Conservation (phyloP, 1,139 yeast genomes). For the Trichomonascaceae sp. region DNA sequence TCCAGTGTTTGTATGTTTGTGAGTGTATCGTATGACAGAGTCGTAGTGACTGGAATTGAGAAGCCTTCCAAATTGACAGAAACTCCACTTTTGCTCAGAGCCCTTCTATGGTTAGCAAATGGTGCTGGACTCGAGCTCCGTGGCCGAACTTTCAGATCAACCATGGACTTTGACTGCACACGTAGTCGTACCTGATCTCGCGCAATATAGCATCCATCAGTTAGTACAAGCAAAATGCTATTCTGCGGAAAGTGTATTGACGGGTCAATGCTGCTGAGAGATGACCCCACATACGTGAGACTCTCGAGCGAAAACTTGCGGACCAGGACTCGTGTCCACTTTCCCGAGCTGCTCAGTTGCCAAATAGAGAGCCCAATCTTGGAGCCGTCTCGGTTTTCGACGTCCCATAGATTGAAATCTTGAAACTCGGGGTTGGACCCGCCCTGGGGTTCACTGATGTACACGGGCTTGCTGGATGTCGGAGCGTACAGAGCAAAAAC, state of each 20-base stretch:
- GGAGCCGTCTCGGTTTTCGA: slow-evolving; percentile 8
- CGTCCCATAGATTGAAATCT: slow-evolving; percentile 17
- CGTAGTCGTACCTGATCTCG: too few relatives aligned
- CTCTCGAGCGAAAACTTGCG: slow-evolving; percentile 9
- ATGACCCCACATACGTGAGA: slow-evolving; percentile 14
- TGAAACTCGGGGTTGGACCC: slow-evolving; percentile 27
- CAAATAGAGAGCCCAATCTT: slow-evolving; percentile 9
- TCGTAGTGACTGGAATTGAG: slow-evolving; percentile 10
- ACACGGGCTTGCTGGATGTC: slow-evolving; percentile 25
- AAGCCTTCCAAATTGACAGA: too few relatives aligned
- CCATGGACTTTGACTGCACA: slow-evolving; percentile 1
- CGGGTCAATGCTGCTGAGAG: slow-evolving; percentile 10
- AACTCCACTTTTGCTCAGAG: too few relatives aligned
- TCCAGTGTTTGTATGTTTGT: slow-evolving; percentile 35
- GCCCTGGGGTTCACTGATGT: slow-evolving; percentile 29
- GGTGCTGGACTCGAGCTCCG: too few relatives aligned
- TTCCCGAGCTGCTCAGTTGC: background rate
- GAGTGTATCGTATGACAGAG: slow-evolving; percentile 30
- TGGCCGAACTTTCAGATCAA: too few relatives aligned
- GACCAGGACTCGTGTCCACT: slow-evolving; percentile 8
- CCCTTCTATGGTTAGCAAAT: too few relatives aligned
- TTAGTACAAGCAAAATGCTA: slow-evolving; percentile 24
- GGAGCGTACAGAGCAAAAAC: slow-evolving; percentile 28
- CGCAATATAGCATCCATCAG: slow-evolving; percentile 29
- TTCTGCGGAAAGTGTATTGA: slow-evolving; percentile 17